Evolutionary conservation across 495 filamentous ascomycete species (phyloP).

Genomic region (Immersiella caudata): DNA sequence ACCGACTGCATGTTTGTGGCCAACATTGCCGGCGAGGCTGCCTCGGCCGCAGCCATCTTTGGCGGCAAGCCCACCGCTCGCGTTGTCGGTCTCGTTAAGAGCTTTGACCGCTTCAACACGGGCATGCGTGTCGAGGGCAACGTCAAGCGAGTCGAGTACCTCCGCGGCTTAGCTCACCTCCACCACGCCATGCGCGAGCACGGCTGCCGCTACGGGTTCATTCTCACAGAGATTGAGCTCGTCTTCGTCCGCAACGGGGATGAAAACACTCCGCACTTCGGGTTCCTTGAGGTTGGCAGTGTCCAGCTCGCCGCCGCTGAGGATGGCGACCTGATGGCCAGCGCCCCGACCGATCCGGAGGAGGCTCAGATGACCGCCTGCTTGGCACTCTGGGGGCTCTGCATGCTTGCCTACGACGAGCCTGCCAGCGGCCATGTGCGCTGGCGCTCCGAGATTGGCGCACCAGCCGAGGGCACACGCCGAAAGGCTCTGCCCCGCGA

Average conservation of each 20-base stretch:
- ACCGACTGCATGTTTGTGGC: constrained; percentile 73
- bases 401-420: constrained; percentile 80
- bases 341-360: constrained; percentile 30
- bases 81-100: constrained; percentile 84
- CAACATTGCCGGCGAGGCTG: constrained; percentile 56
- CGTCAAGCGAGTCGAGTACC: constrained; percentile 79
- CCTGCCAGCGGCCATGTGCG: constrained; percentile 65
- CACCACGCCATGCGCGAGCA: constrained; percentile 92
- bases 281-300: constrained; percentile 74
- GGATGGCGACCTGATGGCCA: constrained; percentile 30
- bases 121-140: constrained; percentile 85
- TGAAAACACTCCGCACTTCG: constrained; percentile 77
- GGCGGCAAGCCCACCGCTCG: constrained; percentile 73
- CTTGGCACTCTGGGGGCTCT: constrained; percentile 57
- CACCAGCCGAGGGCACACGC: constrained; percentile 73
- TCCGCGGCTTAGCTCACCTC: constrained; percentile 78
- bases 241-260: constrained; percentile 81
- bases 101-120: constrained; percentile 90
- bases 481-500: constrained; percentile 73
- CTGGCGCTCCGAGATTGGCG: constrained; percentile 79
- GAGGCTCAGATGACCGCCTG: constrained; percentile 59
- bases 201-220: constrained; percentile 89
- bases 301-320: constrained; percentile 52
- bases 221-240: constrained; percentile 92
- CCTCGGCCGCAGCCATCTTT: constrained; percentile 59